phyloP scores from a whole-genome alignment of 148 eudicot genomes.

The Rhododendron kiyosumense region DNA sequence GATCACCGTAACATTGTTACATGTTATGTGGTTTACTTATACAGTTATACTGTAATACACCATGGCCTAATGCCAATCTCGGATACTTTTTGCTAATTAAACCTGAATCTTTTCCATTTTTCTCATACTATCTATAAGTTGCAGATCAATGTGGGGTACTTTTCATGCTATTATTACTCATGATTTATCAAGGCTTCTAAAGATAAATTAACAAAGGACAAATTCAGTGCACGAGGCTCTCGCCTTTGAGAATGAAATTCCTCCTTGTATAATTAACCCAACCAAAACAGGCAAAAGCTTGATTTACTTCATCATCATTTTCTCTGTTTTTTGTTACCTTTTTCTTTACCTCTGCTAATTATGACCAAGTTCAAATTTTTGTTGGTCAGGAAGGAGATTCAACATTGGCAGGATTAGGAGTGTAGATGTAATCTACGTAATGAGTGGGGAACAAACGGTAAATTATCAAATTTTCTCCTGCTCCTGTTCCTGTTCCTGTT shows the following conservation, averaged over 20 bases:
- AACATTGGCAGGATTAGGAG: conserved; percentile 50
- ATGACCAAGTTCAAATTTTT: background rate
- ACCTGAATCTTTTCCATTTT: too few species aligned
- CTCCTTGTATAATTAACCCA: too few species aligned
- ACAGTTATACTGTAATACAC: background rate
- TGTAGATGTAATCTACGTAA: conserved; percentile 50
- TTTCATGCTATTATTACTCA: too few species aligned
- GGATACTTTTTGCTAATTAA: too few species aligned
- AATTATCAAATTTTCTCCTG: background rate
- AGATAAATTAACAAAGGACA: too few species aligned
- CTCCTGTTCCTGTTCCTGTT: background rate
- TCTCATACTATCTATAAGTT: too few species aligned
- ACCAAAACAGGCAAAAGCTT: too few species aligned
- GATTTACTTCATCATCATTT: background rate
- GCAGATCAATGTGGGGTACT: too few species aligned
- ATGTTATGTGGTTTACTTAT: background rate
- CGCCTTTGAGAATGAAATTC: too few species aligned
- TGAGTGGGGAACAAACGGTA: conserved; percentile 56
- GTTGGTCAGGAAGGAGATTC: conserved; percentile 45
- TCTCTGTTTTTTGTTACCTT: background rate
- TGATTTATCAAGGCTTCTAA: background rate
- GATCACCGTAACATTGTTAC: background rate
- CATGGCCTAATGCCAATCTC: background rate
- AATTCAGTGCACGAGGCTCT: too few species aligned
- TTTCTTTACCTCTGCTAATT: background rate